These are phyloP conservation scores for Pseudofabraea citricarpa DNA, from an alignment of 2,329 filamentous ascomycete species.

Conservation along the genomic window DNA sequence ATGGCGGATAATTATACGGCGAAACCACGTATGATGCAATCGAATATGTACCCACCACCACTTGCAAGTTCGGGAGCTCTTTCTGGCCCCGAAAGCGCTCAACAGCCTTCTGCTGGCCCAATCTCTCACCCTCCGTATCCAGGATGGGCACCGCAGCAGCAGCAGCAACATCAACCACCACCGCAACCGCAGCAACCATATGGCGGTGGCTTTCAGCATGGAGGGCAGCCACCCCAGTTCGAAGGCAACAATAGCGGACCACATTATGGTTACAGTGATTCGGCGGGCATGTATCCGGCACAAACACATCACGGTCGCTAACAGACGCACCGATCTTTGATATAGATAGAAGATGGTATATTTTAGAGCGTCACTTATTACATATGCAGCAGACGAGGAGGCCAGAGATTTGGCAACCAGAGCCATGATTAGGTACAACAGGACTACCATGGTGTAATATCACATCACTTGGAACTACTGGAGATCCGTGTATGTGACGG, in stretches of 20 bases:
- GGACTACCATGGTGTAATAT: no score
- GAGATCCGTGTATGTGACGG: no score
- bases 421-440: no score
- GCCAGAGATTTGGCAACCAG: no score
- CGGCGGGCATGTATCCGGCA: constrained; percentile 21
- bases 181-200: no score
- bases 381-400: no score
- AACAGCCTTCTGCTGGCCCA: constrained; percentile 18
- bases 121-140: constrained; percentile 16
- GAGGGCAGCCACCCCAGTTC: constrained; percentile 12
- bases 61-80: constrained; percentile 15
- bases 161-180: constrained; percentile 23
- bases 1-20: constrained; percentile 18
- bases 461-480: no score
- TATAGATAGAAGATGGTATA: no score
- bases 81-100: constrained; percentile 14
- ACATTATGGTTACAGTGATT: constrained; percentile 20
- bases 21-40: constrained; percentile 18
- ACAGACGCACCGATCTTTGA: no score
- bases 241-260: constrained; percentile 12
- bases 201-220: no score
- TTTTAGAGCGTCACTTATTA: no score
- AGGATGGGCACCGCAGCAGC: constrained; percentile 19
- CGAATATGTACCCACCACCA: constrained; percentile 24
- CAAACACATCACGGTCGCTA: constrained; percentile 20